Conservation (phyloP, 805 yeast genomes). For the Ogataea philodendri region DNA sequence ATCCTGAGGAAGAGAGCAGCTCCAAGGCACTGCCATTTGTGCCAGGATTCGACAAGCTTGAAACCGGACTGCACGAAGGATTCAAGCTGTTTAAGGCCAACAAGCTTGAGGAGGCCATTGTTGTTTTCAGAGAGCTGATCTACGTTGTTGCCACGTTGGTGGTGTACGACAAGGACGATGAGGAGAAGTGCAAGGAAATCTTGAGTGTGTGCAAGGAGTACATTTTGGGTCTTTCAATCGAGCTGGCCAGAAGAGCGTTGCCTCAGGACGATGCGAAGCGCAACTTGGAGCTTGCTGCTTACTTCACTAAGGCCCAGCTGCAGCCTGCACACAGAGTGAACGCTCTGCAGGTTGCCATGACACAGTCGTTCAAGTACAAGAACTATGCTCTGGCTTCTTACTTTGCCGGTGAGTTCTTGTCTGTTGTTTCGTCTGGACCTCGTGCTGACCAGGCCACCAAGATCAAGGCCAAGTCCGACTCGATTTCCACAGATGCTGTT, state of each 20-base stretch:
- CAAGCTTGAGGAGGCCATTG: conserved; percentile 78
- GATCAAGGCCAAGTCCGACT: conserved; percentile 76
- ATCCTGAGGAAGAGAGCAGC: conserved; percentile 53
- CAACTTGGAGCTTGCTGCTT: conserved; percentile 91
- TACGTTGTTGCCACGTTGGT: conserved; percentile 70
- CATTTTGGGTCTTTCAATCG: conserved; percentile 88
- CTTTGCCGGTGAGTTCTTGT: conserved; percentile 82
- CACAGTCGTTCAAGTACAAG: conserved; percentile 83
- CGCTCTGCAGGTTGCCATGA: conserved; percentile 94
- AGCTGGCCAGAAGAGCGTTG: conserved; percentile 80
- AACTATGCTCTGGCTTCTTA: conserved; percentile 85
- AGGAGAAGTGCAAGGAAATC: conserved; percentile 67
- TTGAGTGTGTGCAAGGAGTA: conserved; percentile 80
- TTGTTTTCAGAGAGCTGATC: conserved; percentile 72
- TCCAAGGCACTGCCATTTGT: conserved; percentile 59
- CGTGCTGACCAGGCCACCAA: conserved; percentile 87
- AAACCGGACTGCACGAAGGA: conserved; percentile 63
- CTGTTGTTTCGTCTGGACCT: conserved; percentile 66
- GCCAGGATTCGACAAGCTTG: conserved; percentile 70
- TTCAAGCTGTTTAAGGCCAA: conserved; percentile 81
- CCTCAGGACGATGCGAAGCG: conserved; percentile 73
- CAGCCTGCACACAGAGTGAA: conserved; percentile 80
- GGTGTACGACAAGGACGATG: conserved; percentile 74
- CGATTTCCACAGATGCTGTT: conserved; percentile 78
- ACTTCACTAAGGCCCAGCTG: conserved; percentile 82